Conservation (phyloP, 73 alveolate genomes). For the Paramecium caudatum region DNA sequence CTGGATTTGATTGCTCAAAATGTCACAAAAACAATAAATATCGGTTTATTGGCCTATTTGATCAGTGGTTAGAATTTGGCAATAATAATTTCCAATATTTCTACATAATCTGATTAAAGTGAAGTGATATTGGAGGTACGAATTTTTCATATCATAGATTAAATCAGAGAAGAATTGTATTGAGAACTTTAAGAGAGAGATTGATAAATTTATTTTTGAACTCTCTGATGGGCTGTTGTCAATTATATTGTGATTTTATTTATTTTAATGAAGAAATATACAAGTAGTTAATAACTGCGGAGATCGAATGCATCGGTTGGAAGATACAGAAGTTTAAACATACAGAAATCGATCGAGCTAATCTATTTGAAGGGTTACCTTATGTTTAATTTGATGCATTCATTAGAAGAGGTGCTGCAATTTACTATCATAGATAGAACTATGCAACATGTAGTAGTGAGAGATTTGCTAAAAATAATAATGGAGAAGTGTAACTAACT, state of each 20-base stretch:
- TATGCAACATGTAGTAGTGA: slow-evolving; percentile 41
- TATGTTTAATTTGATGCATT: slow-evolving; percentile 65
- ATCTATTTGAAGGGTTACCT: slow-evolving; percentile 64
- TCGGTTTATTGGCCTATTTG: not conserved
- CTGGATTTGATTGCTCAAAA: not conserved
- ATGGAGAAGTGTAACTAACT: slow-evolving; percentile 35
- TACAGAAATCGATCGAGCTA: slow-evolving; percentile 55
- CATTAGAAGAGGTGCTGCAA: slow-evolving; percentile 54
- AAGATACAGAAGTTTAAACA: slow-evolving; percentile 16
- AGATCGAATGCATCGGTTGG: slow-evolving; percentile 27
- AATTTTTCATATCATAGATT: not conserved
- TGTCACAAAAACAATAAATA: slow-evolving; percentile 17
- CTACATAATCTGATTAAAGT: not conserved
- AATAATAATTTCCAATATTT: slow-evolving; percentile 1
- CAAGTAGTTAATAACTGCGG: slow-evolving; percentile 17
- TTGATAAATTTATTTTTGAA: slow-evolving; percentile 31
- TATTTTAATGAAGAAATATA: slow-evolving; percentile 49
- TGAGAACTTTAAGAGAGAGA: not conserved
- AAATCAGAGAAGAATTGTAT: slow-evolving; percentile 27
- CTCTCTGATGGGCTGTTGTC: not conserved
- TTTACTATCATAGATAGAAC: slow-evolving; percentile 15
- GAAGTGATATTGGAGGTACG: slow-evolving; percentile 10
- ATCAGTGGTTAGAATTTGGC: slow-evolving; percentile 10
- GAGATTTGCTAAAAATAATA: slow-evolving; percentile 54
- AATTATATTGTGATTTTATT: not conserved